A percentile compares a stretch with the other conserved stretches of the same genome.
Conservation (phyloP, 495 filamentous ascomycete genomes). For the Trichoderma orchidacearum region DNA sequence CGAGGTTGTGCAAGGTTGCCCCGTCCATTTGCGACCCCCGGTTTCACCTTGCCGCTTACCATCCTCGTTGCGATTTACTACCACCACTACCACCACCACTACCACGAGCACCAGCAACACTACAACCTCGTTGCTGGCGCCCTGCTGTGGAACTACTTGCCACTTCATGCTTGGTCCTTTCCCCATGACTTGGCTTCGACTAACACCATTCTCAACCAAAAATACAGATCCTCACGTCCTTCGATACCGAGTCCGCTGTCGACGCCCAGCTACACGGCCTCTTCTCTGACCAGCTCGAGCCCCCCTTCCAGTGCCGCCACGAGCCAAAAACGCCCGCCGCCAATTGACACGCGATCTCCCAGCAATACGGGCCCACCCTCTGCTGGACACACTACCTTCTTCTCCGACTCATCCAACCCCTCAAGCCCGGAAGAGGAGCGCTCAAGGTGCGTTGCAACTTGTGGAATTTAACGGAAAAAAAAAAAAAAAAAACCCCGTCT, state of each 20-base stretch:
- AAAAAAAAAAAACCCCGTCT: background rate
- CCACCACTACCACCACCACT: too few species aligned
- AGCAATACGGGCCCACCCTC: background rate
- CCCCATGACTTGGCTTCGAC: too few species aligned
- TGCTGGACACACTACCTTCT: constrained; percentile 3
- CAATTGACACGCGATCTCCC: background rate
- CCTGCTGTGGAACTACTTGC: background rate
- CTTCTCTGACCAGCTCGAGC: background rate
- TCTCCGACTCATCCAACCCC: constrained; percentile 1
- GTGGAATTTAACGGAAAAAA: background rate
- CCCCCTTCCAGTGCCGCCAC: background rate
- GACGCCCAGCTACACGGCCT: background rate
- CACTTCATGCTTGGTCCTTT: too few species aligned
- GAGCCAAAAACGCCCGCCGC: background rate
- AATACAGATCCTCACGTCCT: background rate
- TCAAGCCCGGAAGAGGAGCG: constrained; percentile 1
- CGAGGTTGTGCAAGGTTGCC: background rate
- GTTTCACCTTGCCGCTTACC: background rate
- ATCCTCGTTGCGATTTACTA: background rate
- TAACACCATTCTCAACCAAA: too few species aligned
- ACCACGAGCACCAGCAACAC: too few species aligned
- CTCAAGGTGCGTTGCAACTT: background rate
- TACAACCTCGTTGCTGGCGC: background rate
- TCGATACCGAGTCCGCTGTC: constrained; percentile 1
- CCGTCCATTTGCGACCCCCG: background rate